Evolutionary conservation across 768 basidiomycete species (phyloP).

Genomic region (Lentinula lateritia): DNA sequence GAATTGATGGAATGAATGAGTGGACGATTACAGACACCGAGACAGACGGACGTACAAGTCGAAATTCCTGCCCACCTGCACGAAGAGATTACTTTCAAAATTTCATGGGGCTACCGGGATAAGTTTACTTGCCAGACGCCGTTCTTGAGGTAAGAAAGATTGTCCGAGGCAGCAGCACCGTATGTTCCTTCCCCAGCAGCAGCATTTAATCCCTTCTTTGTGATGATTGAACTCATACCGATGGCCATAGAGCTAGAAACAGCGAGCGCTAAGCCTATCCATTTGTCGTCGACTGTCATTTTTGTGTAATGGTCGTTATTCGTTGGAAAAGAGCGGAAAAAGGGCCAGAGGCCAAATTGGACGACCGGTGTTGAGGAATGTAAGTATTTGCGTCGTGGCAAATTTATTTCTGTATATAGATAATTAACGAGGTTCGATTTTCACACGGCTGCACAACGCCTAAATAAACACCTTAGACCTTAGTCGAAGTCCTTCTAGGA

Average conservation of each 20-base stretch:
- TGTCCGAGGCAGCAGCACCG: slow-evolving; percentile 63
- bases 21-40: slow-evolving; percentile 5
- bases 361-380: background rate
- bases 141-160: slow-evolving; percentile 81
- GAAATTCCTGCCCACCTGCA: slow-evolving; percentile 80
- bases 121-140: slow-evolving; percentile 61
- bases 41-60: slow-evolving; percentile 57
- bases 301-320: background rate
- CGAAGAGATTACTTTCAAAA: background rate
- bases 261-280: slow-evolving; percentile 88
- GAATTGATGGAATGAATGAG: slow-evolving; percentile 3
- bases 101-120: background rate
- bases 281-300: slow-evolving; percentile 85
- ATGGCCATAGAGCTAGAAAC: slow-evolving; percentile 81
- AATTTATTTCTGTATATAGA: too few species aligned
- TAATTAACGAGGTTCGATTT: background rate
- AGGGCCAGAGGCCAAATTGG: slow-evolving; percentile 1
- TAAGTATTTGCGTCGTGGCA: background rate
- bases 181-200: slow-evolving; percentile 56
- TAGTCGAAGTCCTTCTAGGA: too few species aligned
- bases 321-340: background rate
- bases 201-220: slow-evolving; percentile 97
- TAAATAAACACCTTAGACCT: too few species aligned
- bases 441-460: background rate
- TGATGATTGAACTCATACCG: slow-evolving; percentile 96